Evolutionary conservation across 345 rosid species (phyloP), one percentile per base, ranked within the genome.

Genomic region (Camelina neglecta): DNA sequence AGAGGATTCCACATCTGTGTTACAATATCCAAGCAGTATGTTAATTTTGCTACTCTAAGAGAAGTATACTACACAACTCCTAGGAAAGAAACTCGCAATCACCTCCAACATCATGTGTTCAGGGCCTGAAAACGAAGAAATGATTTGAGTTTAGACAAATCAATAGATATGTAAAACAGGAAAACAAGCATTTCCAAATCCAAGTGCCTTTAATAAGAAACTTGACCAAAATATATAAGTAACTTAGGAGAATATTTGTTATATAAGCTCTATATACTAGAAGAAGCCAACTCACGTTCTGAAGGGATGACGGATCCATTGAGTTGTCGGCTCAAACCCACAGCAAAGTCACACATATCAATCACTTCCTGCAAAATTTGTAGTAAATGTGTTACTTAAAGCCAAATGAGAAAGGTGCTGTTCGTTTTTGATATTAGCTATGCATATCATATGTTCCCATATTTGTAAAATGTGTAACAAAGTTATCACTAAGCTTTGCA

Each of bases 41-140:
- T 75, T 66, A 80, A 75, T 11, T 24, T 38, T 39, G n/a, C 31
- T 29, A 4, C 60, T 47, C 47, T 21, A 36, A 29, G 42, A 72
- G 50, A 21, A 13, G 24, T 11, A 38, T 39, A 2, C 47, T 36
- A 33, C 64, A 54, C 11, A 55, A 67, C 53, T 79, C 60, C 21
- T 61, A 33, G 49, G 8, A 72, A 36, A 77, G 4, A 59, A 60
- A 59, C 41, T 47, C 12, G 83, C 55, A 74, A 53, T 70, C 75
- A 95, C 99, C 96, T 96, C 99, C 76, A 92, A 63, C 98, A 93
- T 93, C 84, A 85, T 85, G 81, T 96, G 99, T 75, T 93, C 93
- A 24, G 97, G 96, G 76, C 99, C 99, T 93, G 93, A 73, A 74
- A 74, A 81, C 18, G 66, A 72, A 82, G 24, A 83, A 81, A 58